These are phyloP conservation scores for Vaccinium myrtillus DNA, from an alignment of 148 eudicot genomes.

Conservation along the genomic window DNA sequence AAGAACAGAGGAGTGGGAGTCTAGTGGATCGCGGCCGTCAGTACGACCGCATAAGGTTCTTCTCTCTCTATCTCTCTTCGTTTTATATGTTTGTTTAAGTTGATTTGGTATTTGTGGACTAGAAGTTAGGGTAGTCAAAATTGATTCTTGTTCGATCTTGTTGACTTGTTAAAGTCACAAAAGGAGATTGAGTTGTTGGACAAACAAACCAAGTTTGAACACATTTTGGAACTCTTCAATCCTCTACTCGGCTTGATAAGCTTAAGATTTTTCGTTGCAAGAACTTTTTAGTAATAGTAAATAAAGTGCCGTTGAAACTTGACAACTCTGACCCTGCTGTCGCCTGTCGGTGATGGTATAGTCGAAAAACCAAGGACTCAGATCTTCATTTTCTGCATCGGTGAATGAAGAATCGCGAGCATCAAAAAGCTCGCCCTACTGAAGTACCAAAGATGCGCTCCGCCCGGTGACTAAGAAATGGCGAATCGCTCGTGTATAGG, in stretches of 20 bases:
- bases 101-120: neutral
- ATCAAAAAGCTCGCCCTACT: no score
- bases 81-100: neutral
- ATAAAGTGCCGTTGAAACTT: no score
- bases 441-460: no score
- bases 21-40: constrained; percentile 40
- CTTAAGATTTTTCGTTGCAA: no score
- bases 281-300: no score
- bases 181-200: neutral
- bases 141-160: neutral
- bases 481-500: no score
- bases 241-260: neutral
- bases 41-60: constrained; percentile 40
- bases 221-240: neutral
- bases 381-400: no score
- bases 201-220: neutral
- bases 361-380: no score
- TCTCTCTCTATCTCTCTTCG: neutral
- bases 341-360: no score
- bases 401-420: no score
- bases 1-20: constrained; percentile 31
- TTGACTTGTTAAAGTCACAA: neutral
- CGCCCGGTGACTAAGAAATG: no score
- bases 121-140: neutral
- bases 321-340: no score